These are phyloP conservation scores for Artomyces pyxidatus DNA, from an alignment of 768 basidiomycete genomes.

Conservation along the genomic window DNA sequence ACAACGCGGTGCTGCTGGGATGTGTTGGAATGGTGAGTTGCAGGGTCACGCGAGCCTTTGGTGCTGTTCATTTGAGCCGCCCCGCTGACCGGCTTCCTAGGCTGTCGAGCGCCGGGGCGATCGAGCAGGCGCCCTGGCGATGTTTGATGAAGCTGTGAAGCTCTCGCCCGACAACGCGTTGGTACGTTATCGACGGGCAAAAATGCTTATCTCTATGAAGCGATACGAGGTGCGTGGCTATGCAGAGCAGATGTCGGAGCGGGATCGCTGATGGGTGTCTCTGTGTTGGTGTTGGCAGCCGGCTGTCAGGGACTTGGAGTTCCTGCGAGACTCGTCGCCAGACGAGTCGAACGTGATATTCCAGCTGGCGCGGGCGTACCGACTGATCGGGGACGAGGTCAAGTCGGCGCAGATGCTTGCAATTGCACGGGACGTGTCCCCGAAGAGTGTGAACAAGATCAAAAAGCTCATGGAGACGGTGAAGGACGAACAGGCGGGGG, in stretches of 20 bases:
- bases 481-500: constrained; percentile 48
- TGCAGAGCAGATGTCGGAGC: constrained; percentile 12
- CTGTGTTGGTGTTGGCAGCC: constrained; percentile 35
- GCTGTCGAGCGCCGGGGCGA: constrained; percentile 83
- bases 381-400: constrained; percentile 66
- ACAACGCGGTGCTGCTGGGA: constrained; percentile 91
- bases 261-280: constrained; percentile 17
- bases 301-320: constrained; percentile 76
- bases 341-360: constrained; percentile 97
- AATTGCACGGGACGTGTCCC: constrained; percentile 87
- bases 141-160: constrained; percentile 76
- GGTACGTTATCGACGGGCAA: constrained; percentile 89
- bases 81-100: constrained; percentile 34
- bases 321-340: constrained; percentile 73
- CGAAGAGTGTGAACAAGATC: constrained; percentile 80
- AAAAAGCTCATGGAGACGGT: constrained; percentile 68
- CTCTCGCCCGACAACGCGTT: constrained; percentile 85
- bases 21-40: constrained; percentile 90
- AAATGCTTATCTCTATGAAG: constrained; percentile 80
- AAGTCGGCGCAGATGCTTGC: constrained; percentile 84
- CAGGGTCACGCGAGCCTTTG: constrained; percentile 5
- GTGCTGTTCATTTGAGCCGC: neutral
- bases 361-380: constrained; percentile 89
- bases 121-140: constrained; percentile 60
- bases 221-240: constrained; percentile 64